Conservation (phyloP, 2,329 filamentous ascomycete genomes). For the Eurotiales sp. region DNA sequence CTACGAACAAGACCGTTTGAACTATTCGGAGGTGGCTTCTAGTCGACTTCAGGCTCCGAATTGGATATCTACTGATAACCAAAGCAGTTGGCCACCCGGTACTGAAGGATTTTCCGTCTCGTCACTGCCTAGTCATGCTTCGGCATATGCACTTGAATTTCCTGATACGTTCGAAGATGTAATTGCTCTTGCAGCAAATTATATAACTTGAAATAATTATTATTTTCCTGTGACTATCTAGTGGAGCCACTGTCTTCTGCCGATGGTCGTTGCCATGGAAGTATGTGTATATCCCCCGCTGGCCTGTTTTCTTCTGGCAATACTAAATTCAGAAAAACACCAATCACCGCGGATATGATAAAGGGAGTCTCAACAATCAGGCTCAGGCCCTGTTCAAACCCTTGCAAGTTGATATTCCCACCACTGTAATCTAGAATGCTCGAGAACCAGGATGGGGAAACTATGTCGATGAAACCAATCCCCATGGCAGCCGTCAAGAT, state of each 20-base stretch:
- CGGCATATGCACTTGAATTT: conserved; percentile 6
- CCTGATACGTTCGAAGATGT: conserved; percentile 10
- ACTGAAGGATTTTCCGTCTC: neutral
- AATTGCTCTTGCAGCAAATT: conserved; percentile 7
- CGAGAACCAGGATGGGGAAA: conserved; percentile 64
- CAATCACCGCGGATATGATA: conserved; percentile 28
- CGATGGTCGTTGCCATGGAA: conserved; percentile 4
- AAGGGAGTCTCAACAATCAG: conserved; percentile 28
- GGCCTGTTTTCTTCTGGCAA: conserved; percentile 6
- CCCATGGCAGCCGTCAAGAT: conserved; percentile 72
- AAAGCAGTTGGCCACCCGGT: conserved; percentile 4
- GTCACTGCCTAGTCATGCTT: neutral
- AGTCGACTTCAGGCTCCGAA: neutral
- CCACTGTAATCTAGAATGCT: conserved; percentile 71
- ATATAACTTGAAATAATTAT: conserved; percentile 9
- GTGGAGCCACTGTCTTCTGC: neutral
- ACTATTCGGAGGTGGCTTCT: neutral
- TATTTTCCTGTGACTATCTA: neutral
- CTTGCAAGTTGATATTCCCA: conserved; percentile 62
- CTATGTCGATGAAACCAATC: conserved; percentile 67
- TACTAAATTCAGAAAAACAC: conserved; percentile 25
- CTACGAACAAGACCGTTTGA: neutral
- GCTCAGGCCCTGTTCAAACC: conserved; percentile 50
- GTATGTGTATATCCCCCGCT: neutral
- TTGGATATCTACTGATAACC: neutral